Percentiles rank a stretch among this genome's conserved stretches.
Evolutionary conservation across 208 protist genomes (phyloP).

Genomic region (Trichomonas vaginalis): DNA sequence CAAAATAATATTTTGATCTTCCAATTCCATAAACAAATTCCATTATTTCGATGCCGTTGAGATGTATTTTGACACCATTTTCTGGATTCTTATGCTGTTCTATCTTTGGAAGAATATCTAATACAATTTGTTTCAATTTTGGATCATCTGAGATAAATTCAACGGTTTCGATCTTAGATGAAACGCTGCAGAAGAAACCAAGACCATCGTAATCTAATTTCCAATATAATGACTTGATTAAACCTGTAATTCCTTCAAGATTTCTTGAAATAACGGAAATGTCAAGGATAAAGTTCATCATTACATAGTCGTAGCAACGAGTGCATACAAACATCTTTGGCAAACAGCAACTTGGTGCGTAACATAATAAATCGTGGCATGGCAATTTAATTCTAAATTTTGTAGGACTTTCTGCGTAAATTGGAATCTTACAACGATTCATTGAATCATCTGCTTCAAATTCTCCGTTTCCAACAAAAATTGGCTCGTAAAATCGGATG

Average conservation of each 20-base stretch:
- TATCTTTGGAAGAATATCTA: neutral
- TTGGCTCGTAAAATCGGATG: neutral
- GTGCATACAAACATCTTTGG: neutral
- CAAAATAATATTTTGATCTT: neutral
- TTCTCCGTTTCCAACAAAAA: neutral
- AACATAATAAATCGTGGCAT: neutral
- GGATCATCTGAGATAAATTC: neutral
- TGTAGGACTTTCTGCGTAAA: neutral
- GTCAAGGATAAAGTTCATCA: neutral
- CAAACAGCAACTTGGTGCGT: neutral
- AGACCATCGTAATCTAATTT: neutral
- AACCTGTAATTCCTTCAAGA: neutral
- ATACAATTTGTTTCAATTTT: neutral
- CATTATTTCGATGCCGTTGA: neutral
- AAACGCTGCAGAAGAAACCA: neutral
- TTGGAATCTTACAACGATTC: neutral
- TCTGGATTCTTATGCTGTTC: neutral
- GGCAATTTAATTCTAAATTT: neutral
- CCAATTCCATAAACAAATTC: neutral
- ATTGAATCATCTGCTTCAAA: neutral
- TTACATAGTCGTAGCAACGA: neutral
- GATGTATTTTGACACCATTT: neutral
- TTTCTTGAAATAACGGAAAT: neutral
- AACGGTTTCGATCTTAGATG: neutral
- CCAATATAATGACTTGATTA: neutral